phyloP scores from a whole-genome alignment of 176 grass and related monocot genomes.

The Saccharum spontaneum region DNA sequence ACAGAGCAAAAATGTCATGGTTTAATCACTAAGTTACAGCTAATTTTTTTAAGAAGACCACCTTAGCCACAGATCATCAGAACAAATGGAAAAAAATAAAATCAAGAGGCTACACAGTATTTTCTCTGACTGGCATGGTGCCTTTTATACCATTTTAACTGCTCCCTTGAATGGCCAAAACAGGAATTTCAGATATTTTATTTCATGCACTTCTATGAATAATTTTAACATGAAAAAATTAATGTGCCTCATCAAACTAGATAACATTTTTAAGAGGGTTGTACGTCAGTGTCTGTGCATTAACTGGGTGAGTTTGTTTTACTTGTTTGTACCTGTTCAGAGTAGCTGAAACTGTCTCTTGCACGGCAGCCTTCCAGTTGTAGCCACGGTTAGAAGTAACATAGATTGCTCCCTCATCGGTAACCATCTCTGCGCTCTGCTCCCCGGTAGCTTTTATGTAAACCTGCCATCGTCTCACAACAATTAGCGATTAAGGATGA shows the following conservation, averaged over 20 bases:
- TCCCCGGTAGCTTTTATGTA: constrained; percentile 94
- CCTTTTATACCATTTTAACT: background rate
- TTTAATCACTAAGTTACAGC: background rate
- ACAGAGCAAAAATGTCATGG: constrained; percentile 4
- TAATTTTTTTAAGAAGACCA: background rate
- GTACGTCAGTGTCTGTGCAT: background rate
- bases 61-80: background rate
- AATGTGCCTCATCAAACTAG: background rate
- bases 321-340: constrained; percentile 71
- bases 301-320: background rate
- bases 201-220: background rate
- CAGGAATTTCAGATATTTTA: background rate
- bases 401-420: constrained; percentile 93
- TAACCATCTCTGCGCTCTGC: constrained; percentile 97
- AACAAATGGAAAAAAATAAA: background rate
- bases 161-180: background rate
- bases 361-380: constrained; percentile 99
- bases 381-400: constrained; percentile 97
- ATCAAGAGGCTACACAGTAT: background rate
- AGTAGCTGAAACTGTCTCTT: constrained; percentile 94
- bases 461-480: constrained; percentile 43
- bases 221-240: background rate
- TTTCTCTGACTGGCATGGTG: background rate
- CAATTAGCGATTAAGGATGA: background rate
- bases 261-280: background rate